A percentile compares a stretch with the other conserved stretches of the same genome.
These are phyloP conservation scores for Hortaea werneckii DNA, from an alignment of 2,329 filamentous ascomycete genomes.

Conservation along the genomic window DNA sequence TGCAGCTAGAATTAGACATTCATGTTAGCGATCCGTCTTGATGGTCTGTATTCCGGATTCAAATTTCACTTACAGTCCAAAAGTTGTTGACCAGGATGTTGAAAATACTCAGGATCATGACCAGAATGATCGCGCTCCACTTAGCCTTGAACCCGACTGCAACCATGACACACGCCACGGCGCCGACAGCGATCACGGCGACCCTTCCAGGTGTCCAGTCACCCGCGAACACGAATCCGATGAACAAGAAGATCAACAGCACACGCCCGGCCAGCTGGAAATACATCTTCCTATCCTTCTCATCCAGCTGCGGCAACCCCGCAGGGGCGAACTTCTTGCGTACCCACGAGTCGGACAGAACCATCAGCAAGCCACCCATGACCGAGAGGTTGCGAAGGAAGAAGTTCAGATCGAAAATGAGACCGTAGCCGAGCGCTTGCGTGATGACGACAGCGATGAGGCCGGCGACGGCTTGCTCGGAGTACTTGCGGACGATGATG, in stretches of 20 bases:
- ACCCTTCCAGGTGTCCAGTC: constrained; percentile 86
- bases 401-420: constrained; percentile 99
- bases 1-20: constrained; percentile 55
- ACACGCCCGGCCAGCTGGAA: constrained; percentile 96
- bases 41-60: constrained; percentile 6
- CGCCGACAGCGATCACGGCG: constrained; percentile 70
- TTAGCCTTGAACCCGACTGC: constrained; percentile 99
- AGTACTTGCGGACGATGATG: constrained; percentile 86
- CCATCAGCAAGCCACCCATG: constrained; percentile 94
- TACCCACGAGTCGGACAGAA: constrained; percentile 94
- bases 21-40: constrained; percentile 2
- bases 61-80: constrained; percentile 70
- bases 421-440: constrained; percentile 89
- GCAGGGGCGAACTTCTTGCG: constrained; percentile 96
- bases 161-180: constrained; percentile 94
- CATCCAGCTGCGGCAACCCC: constrained; percentile 83
- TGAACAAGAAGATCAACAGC: constrained; percentile 91
- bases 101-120: constrained; percentile 91
- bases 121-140: constrained; percentile 90
- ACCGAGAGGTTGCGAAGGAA: constrained; percentile 98
- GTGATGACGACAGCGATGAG: constrained; percentile 85
- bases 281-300: constrained; percentile 99
- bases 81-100: constrained; percentile 99
- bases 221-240: constrained; percentile 92
- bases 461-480: constrained; percentile 82